Evolutionary conservation across 441 rosid genomes (phyloP), one percentile per base, ranked within the genome.

Genomic region (Sinapis alba): DNA sequence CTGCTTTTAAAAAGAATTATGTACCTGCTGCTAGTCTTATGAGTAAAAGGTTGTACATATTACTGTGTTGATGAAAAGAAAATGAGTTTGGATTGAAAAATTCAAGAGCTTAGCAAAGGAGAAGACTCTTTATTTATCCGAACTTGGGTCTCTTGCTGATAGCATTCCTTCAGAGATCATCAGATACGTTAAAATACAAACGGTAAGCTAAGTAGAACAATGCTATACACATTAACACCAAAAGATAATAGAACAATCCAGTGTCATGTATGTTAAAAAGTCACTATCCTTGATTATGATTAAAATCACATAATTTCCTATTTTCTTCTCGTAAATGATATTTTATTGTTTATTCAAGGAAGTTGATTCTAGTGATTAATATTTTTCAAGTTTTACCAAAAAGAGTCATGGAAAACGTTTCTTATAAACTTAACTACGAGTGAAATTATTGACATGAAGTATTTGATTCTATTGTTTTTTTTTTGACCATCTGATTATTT

Each of bases 61-160:
- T 58, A n/a, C 43, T 15, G 12, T 59, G 20, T n/a, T 27, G 38
- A 59, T 27, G 63, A 28, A 15, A 15, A 27, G 38, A 27, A 26
- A 26, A 27, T 59, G 62, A 90, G 21, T 84, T 72, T 80, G 96
- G 86, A 63, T 79, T 89, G 2, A 88, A 68, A 89, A 83, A 75
- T 71, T 91, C 13, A 96, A 87, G 77, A 91, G 97, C 86, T 83
- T 79, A 71, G 84, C 89, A 21, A 89, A 93, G 71, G 97, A 90
- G 80, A 90, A 82, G 69, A 84, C 92, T 41, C 73, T n/a, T n/a
- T 89, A 23, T 61, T 81, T 87, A 71, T 93, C 94, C 7, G 97
- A 90, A 72, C 82, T 83, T 62, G 93, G 95, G n/a, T 89, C 83
- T 65, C 89, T 90, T 38, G 92, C 97, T 26, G 97, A 93, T 82